A percentile compares a stretch with the other conserved stretches of the same genome.
These are phyloP conservation scores for Leishmania gerbilli DNA, from an alignment of 208 protist species.

Conservation along the genomic window DNA sequence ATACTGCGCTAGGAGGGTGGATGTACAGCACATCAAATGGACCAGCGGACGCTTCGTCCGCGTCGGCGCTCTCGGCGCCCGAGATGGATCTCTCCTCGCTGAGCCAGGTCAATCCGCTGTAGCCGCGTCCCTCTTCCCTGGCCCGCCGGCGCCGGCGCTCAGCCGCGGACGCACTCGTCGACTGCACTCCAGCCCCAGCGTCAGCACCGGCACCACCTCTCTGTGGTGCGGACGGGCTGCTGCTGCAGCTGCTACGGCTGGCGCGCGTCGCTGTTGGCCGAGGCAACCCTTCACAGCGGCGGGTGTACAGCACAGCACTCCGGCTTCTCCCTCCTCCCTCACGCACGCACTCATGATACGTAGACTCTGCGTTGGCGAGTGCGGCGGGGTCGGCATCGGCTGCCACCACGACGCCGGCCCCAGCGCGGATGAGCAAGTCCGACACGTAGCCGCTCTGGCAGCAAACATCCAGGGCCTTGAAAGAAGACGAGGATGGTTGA, in stretches of 20 bases:
- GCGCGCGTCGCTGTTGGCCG: background rate
- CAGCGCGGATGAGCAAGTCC: constrained; percentile 71
- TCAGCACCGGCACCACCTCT: background rate
- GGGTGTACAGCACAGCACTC: constrained; percentile 17
- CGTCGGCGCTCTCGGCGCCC: background rate
- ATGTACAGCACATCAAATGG: constrained; percentile 33
- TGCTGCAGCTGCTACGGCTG: background rate
- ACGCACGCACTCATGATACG: constrained; percentile 57
- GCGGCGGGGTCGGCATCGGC: constrained; percentile 41
- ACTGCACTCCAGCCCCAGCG: background rate
- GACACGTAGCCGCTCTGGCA: constrained; percentile 71
- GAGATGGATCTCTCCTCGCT: background rate
- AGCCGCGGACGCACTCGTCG: constrained; percentile 23
- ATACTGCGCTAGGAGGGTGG: constrained; percentile 13
- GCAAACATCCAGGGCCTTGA: constrained; percentile 73
- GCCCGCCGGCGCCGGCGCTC: constrained; percentile 31
- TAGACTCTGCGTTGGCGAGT: constrained; percentile 66
- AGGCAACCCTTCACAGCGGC: constrained; percentile 31
- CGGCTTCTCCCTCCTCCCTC: constrained; percentile 32
- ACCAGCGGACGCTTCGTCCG: background rate
- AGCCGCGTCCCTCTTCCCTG: constrained; percentile 26
- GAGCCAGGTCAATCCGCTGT: constrained; percentile 11
- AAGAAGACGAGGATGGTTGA: constrained; percentile 23
- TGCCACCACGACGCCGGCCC: constrained; percentile 49
- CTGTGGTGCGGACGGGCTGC: background rate